Conservation (phyloP, 345 rosid species). For the Aquilaria sinensis region DNA sequence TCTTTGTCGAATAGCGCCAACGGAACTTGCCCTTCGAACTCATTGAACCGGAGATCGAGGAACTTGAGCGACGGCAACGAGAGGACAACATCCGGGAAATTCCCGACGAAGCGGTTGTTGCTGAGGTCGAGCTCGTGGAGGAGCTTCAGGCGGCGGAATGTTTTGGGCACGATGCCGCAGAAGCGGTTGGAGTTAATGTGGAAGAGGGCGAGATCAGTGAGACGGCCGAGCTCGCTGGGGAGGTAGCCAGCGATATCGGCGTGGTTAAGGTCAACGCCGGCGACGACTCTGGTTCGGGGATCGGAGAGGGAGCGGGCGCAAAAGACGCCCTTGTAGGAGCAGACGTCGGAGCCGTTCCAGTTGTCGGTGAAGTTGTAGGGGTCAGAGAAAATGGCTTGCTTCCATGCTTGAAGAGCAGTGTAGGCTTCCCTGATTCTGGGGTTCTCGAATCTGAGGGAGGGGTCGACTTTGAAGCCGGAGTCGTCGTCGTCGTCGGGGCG, state of each 20-base stretch:
- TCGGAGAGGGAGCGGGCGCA: constrained; percentile 40
- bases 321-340: constrained; percentile 56
- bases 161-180: constrained; percentile 53
- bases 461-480: constrained; percentile 18
- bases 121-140: constrained; percentile 69
- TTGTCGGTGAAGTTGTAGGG: constrained; percentile 67
- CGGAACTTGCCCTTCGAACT: constrained; percentile 70
- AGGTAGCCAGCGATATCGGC: constrained; percentile 77
- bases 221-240: constrained; percentile 50
- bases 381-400: constrained; percentile 56
- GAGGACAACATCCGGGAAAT: constrained; percentile 51
- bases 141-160: constrained; percentile 47
- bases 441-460: constrained; percentile 44
- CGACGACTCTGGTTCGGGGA: constrained; percentile 35
- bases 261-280: constrained; percentile 68
- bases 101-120: constrained; percentile 69
- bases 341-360: constrained; percentile 57
- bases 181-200: constrained; percentile 73
- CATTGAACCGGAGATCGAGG: constrained; percentile 71
- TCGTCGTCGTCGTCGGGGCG: constrained; percentile 22
- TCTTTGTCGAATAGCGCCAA: constrained; percentile 47
- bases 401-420: constrained; percentile 72
- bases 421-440: constrained; percentile 51
- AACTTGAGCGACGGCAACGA: constrained; percentile 54
- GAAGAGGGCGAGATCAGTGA: constrained; percentile 61